These are phyloP conservation scores for Dionaea muscipula DNA, from an alignment of 179 eudicot species.

Conservation along the genomic window DNA sequence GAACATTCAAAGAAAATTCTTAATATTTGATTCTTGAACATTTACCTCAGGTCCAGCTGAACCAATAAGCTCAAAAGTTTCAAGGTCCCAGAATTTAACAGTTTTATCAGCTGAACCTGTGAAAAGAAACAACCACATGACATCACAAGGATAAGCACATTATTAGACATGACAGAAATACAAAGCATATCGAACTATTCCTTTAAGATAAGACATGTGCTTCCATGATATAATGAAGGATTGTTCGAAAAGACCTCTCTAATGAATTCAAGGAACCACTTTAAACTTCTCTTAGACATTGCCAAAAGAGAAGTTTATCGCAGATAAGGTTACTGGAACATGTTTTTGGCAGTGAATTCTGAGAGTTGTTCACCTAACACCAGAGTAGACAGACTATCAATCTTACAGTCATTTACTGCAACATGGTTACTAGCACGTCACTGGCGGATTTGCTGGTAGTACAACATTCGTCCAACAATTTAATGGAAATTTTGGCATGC, in stretches of 20 bases:
- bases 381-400: no score
- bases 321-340: no score
- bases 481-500: no score
- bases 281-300: neutral
- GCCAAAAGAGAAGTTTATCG: no score
- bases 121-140: conserved; percentile 7
- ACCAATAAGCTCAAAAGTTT: conserved; percentile 95
- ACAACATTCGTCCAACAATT: no score
- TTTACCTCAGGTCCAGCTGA: conserved; percentile 93
- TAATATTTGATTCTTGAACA: neutral
- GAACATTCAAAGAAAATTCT: neutral
- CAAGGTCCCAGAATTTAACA: conserved; percentile 97
- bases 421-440: no score
- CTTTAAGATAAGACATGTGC: neutral
- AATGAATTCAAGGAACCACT: neutral
- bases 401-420: no score
- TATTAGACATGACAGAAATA: neutral
- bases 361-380: no score
- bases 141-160: conserved; percentile 6
- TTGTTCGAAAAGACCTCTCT: neutral
- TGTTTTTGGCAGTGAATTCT: no score
- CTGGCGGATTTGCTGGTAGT: no score
- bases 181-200: neutral
- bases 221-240: neutral
- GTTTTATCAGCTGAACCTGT: conserved; percentile 92